A percentile compares a stretch with the other conserved stretches of the same genome.
phyloP scores from a whole-genome alignment of 805 yeast genomes.

The Kodamaea kakaduensis region DNA sequence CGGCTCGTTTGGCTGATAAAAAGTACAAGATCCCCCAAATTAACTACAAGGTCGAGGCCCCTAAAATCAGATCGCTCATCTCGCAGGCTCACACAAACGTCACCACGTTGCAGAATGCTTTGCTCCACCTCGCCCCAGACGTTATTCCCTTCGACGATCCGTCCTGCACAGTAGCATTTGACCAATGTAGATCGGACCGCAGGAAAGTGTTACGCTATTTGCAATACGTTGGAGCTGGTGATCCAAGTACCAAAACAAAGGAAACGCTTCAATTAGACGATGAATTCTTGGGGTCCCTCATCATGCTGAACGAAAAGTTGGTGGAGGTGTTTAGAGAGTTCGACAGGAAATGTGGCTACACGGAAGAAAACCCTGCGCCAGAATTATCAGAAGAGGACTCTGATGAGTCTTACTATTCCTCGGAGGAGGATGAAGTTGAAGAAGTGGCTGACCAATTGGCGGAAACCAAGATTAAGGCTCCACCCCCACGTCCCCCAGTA shows the following conservation, averaged over 20 bases:
- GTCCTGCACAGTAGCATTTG: conserved; percentile 61
- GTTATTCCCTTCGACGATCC: conserved; percentile 61
- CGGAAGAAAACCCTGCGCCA: conserved; percentile 38
- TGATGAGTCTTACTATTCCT: conserved; percentile 41
- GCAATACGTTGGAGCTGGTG: conserved; percentile 66
- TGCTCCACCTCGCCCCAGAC: conserved; percentile 38
- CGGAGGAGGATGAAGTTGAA: conserved; percentile 33
- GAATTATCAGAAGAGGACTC: conserved; percentile 24
- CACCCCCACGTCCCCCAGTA: conserved; percentile 24
- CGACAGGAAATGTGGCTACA: conserved; percentile 50
- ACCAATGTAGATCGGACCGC: conserved; percentile 70
- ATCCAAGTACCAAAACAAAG: conserved; percentile 23
- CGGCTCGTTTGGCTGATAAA: conserved; percentile 38
- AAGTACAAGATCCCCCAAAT: conserved; percentile 64
- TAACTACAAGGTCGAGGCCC: conserved; percentile 65
- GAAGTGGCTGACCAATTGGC: conserved; percentile 13
- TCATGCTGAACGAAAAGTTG: conserved; percentile 87
- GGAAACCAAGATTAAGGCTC: conserved; percentile 2
- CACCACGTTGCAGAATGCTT: conserved; percentile 57
- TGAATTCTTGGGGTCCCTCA: conserved; percentile 80
- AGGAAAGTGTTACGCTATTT: conserved; percentile 75
- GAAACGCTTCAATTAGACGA: conserved; percentile 48
- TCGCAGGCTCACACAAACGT: conserved; percentile 76
- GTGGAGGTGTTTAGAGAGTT: conserved; percentile 67
- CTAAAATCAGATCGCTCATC: conserved; percentile 61